Evolutionary conservation across 1,139 yeast species (phyloP), one percentile per base, ranked within the genome.

Genomic region (Lodderomyces jiufengensis): DNA sequence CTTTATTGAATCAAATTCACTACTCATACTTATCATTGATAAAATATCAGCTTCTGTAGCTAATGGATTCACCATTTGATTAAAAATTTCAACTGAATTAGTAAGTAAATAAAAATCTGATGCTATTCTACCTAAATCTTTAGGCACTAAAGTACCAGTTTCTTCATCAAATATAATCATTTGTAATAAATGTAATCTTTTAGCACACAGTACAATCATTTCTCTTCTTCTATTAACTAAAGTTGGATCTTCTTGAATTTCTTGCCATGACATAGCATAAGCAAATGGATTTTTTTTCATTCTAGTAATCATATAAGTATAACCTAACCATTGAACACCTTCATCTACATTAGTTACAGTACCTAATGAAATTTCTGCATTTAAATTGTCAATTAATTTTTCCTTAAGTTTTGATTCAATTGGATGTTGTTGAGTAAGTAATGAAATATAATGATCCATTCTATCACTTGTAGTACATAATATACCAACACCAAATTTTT

Each of bases 301-400:
- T 43, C 99, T 70, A 2, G 92, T 97, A 64, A 79, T 83, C 76
- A 94, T 71, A 52, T 92, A 94, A 0, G 98, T 94, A 51, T 94
- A 94, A 1, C 98, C 97, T 11, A 94, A 68, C 98, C 98, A 94
- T 48, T 84, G 87, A 1, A 94, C 83, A 39, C 92, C 99, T 61
- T 94, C 98, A 30, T 86, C 95, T 6, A 92, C 79, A 52, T 84
- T 90, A 1, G 97, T 87, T 2, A 94, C 98, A 0, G 95, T 88
- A 1, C 99, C 99, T 21, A 92, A 62, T 0, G 97, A 83, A 16
- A 94, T 88, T 55, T 94, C 99, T 0, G 99, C 98, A 57, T 94
- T 94, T 52, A 94, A 68, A 48, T 90, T 90, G 57, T 94, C 99
- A 11, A 85, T 90, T 24, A 94, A 59, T 50, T 85, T 87, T 0